phyloP scores from a whole-genome alignment of 106 monocot genomes.

The Hemerocallis citrina region DNA sequence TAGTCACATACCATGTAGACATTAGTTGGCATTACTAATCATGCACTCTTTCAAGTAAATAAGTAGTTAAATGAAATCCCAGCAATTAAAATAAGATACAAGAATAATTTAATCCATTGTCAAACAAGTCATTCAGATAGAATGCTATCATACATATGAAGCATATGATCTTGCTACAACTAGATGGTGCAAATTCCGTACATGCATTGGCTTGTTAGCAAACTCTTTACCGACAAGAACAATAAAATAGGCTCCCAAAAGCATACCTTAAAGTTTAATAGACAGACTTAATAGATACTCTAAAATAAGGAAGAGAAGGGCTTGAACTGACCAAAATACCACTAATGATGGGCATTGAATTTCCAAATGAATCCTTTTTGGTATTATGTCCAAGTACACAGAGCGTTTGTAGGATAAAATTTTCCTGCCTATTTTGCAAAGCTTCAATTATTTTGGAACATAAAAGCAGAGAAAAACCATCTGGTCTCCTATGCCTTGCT shows the following conservation, averaged over 20 bases:
- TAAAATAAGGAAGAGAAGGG: background rate
- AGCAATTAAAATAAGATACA: background rate
- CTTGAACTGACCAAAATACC: constrained; percentile 62
- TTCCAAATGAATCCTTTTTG: constrained; percentile 41
- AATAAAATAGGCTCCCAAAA: background rate
- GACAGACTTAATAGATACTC: background rate
- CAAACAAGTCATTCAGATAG: too few species aligned
- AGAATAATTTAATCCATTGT: background rate
- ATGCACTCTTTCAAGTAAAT: background rate
- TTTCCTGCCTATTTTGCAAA: constrained; percentile 36
- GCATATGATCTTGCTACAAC: background rate
- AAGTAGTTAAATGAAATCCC: background rate
- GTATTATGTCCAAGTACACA: constrained; percentile 84
- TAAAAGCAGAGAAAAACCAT: constrained; percentile 59
- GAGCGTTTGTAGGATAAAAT: constrained; percentile 58
- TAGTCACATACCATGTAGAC: too few species aligned
- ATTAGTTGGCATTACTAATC: background rate
- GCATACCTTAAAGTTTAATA: background rate
- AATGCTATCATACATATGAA: too few species aligned
- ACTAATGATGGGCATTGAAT: constrained; percentile 46
- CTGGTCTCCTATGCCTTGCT: constrained; percentile 1
- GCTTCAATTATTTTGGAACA: constrained; percentile 67
- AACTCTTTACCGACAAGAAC: background rate
- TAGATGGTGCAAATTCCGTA: too few species aligned
- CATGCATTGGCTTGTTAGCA: background rate